Evolutionary conservation across 2,329 filamentous ascomycete genomes (phyloP).

Genomic region (Trichoderma harzianum): DNA sequence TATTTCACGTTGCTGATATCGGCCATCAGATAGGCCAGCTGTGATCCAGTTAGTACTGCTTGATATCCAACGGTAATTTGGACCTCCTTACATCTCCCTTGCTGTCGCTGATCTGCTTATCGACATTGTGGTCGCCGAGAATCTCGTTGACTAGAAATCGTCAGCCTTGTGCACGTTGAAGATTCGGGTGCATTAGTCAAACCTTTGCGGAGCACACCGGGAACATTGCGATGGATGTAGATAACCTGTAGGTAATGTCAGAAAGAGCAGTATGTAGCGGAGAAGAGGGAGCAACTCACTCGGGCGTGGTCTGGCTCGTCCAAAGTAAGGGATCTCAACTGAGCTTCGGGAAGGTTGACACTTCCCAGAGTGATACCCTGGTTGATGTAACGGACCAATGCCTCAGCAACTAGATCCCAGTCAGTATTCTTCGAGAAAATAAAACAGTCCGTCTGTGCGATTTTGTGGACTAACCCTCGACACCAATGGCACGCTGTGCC

Average conservation of each 20-base stretch:
- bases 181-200: slow-evolving; percentile 22
- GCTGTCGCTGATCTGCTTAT: slow-evolving; percentile 97
- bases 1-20: slow-evolving; percentile 86
- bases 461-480: slow-evolving; percentile 58
- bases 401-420: slow-evolving; percentile 62
- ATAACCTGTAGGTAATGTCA: slow-evolving; percentile 57
- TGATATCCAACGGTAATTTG: not conserved
- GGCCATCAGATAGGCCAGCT: slow-evolving; percentile 94
- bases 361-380: slow-evolving; percentile 86
- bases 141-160: slow-evolving; percentile 76
- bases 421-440: not conserved
- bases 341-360: slow-evolving; percentile 96
- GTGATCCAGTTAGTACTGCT: slow-evolving; percentile 15
- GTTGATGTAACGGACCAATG: slow-evolving; percentile 91
- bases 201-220: slow-evolving; percentile 86
- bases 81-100: slow-evolving; percentile 67
- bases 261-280: slow-evolving; percentile 13
- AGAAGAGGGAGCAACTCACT: slow-evolving; percentile 39
- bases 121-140: slow-evolving; percentile 91
- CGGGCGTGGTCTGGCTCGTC: slow-evolving; percentile 88
- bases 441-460: not conserved
- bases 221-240: slow-evolving; percentile 95
- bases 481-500: slow-evolving; percentile 90
- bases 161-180: not conserved
- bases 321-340: slow-evolving; percentile 80